Evolutionary conservation across 495 filamentous ascomycete species (phyloP).

Genomic region (Thozetella sp.): DNA sequence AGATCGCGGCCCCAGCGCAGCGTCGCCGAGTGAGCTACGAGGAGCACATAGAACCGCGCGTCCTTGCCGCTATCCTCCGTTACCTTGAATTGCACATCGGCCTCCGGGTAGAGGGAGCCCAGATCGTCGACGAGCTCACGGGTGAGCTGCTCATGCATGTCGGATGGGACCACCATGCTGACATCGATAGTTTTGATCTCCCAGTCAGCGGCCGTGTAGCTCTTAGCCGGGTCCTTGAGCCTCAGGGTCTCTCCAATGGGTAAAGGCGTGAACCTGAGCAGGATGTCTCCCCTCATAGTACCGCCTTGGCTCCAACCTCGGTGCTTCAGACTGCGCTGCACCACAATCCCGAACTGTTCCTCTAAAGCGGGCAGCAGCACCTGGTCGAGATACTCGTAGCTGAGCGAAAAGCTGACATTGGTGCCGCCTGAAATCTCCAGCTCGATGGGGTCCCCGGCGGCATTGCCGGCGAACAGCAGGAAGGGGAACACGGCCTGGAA

Average conservation of each 20-base stretch:
- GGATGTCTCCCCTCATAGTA: slow-evolving; percentile 56
- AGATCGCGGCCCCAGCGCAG: slow-evolving; percentile 69
- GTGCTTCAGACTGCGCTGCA: slow-evolving; percentile 55
- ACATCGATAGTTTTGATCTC: slow-evolving; percentile 60
- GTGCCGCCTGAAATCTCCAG: slow-evolving; percentile 77
- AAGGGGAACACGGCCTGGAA: slow-evolving; percentile 84
- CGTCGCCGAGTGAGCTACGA: slow-evolving; percentile 68
- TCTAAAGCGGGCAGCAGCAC: slow-evolving; percentile 74
- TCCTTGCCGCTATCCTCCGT: slow-evolving; percentile 61
- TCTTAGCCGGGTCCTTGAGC: slow-evolving; percentile 34
- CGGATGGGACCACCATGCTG: slow-evolving; percentile 53
- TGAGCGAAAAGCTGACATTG: slow-evolving; percentile 71
- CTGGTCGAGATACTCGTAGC: slow-evolving; percentile 76
- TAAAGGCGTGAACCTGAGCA: slow-evolving; percentile 60
- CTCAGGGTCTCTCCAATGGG: slow-evolving; percentile 40
- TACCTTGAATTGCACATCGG: slow-evolving; percentile 48
- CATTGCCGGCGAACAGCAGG: slow-evolving; percentile 60
- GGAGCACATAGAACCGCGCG: slow-evolving; percentile 68
- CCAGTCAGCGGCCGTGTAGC: slow-evolving; percentile 16
- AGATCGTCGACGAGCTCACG: slow-evolving; percentile 34
- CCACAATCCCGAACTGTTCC: slow-evolving; percentile 57
- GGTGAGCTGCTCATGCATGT: slow-evolving; percentile 41
- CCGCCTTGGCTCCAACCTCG: slow-evolving; percentile 72
- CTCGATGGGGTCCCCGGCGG: slow-evolving; percentile 38
- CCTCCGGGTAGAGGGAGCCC: slow-evolving; percentile 36